Evolutionary conservation across 768 basidiomycete genomes (phyloP), one percentile per base, ranked within the genome.

Genomic region (Naematelia aurantialba): DNA sequence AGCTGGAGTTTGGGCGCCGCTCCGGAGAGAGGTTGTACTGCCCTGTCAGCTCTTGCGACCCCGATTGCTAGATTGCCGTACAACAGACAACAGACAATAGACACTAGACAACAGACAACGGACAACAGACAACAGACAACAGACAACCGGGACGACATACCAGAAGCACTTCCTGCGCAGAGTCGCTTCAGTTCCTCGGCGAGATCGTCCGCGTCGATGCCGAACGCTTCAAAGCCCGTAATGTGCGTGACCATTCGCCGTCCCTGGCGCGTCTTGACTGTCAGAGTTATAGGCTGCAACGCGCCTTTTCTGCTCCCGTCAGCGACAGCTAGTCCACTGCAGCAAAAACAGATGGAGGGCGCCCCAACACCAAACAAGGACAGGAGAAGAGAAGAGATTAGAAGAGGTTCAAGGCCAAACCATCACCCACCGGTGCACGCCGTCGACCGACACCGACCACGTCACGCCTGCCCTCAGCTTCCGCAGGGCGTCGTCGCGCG

Each of bases 151-250:
- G 45, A 56, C 29, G 19, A 73, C 84, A 49, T 58, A 87, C 89
- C 83, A 45, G 88, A 85, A 4, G 91, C 88, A 10, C 89, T 82
- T 45, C 86, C 84, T 1, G 91, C 90, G 68, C 91, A 94, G 1
- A 80, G 67, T 75, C 83, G 87, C 57, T 85, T 82, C 59, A 94
- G 77, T 48, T 89, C 88, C 47, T 92, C 88, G 1, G 87, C 86
- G 76, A 92, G 84, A 26, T 83, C 83, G 11, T 89, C 85, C 12
- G 85, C 83, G 13, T 84, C 80, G 10, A 89, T 76, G 25, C 83
- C 78, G 74, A 86, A 96, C 0, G 86, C 82, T 72, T 96, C 92
- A 59, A 89, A 87, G 0, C 88, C 87, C 0, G 85, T 85, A 53
- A 93, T 81, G 47, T 87, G 77, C 0, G 91, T 94, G 49, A 82